Percentiles rank a stretch among this genome's conserved stretches.
Conservation (phyloP, 2,329 filamentous ascomycete species). For the Aspergillus costaricaensis region DNA sequence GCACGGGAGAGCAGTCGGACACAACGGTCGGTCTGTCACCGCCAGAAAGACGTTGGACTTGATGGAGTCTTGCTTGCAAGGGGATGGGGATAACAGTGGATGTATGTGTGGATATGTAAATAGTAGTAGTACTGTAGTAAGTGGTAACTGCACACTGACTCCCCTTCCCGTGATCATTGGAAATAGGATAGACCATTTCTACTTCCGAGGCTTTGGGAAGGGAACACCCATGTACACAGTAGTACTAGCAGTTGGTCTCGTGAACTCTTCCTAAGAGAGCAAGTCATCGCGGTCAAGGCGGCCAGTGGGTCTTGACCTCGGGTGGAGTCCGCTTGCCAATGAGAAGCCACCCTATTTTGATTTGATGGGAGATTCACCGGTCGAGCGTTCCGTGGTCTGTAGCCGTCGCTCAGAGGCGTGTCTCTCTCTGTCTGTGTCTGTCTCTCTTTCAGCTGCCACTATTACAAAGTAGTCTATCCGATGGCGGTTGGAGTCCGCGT, state of each 20-base stretch:
- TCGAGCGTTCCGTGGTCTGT: constrained; percentile 10
- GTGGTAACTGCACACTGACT: too few relatives aligned
- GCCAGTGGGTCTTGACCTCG: constrained; percentile 9
- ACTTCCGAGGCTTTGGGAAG: not conserved
- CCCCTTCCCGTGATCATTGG: not conserved
- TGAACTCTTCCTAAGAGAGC: constrained; percentile 23
- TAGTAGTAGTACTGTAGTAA: too few relatives aligned
- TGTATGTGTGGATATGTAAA: too few relatives aligned
- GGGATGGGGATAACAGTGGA: not conserved
- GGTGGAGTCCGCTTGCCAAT: constrained; percentile 18
- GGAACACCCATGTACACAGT: not conserved
- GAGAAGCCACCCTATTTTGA: constrained; percentile 11
- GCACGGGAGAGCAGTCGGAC: constrained; percentile 1
- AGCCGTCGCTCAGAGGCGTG: constrained; percentile 2
- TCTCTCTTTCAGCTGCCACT: not conserved
- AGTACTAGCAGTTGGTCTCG: constrained; percentile 10
- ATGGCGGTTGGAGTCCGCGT: not conserved
- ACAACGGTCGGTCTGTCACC: constrained; percentile 9
- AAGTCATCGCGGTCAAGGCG: constrained; percentile 7
- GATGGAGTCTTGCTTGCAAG: constrained; percentile 1
- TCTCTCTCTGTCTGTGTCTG: not conserved
- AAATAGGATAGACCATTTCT: too few relatives aligned
- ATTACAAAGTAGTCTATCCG: not conserved
- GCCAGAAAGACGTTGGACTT: constrained; percentile 1
- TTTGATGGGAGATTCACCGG: constrained; percentile 11